These are phyloP conservation scores for Thuidium tamariscinum DNA, from an alignment of 225 moss, liverwort and hornwort genomes.

Conservation along the genomic window DNA sequence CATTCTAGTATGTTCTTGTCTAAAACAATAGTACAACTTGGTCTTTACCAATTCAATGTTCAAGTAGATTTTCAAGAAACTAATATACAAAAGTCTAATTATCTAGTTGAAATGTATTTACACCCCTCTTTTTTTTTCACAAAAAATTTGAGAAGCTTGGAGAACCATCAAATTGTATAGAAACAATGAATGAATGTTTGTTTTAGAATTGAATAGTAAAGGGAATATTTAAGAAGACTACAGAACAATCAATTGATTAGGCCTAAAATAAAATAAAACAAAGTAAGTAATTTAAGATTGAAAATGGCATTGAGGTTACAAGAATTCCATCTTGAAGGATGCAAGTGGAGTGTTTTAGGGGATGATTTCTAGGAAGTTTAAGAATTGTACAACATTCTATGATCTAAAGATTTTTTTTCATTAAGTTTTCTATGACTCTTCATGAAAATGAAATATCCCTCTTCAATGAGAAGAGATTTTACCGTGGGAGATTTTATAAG, in stretches of 20 bases:
- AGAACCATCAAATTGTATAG: too few species aligned
- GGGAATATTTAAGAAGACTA: not conserved
- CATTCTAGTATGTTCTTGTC: not conserved
- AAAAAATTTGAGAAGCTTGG: too few species aligned
- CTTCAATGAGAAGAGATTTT: fast-evolving
- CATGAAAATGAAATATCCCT: not conserved
- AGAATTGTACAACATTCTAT: not conserved
- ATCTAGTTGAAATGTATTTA: not conserved
- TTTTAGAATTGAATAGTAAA: too few species aligned
- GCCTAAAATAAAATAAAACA: too few species aligned
- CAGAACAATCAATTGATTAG: not conserved
- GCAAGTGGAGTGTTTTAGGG: too few species aligned
- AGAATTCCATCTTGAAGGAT: not conserved
- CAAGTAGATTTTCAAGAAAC: not conserved
- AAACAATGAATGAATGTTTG: not conserved
- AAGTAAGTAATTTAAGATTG: too few species aligned
- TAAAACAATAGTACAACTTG: fast-evolving
- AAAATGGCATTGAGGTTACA: not conserved
- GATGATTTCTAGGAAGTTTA: not conserved
- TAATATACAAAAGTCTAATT: not conserved
- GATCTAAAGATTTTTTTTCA: not conserved
- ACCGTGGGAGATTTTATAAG: not conserved
- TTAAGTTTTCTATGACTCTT: not conserved
- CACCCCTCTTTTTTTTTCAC: too few species aligned
- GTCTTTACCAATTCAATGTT: not conserved